phyloP scores from a whole-genome alignment of 2,329 filamentous ascomycete genomes.

The Kalmusia sp. region DNA sequence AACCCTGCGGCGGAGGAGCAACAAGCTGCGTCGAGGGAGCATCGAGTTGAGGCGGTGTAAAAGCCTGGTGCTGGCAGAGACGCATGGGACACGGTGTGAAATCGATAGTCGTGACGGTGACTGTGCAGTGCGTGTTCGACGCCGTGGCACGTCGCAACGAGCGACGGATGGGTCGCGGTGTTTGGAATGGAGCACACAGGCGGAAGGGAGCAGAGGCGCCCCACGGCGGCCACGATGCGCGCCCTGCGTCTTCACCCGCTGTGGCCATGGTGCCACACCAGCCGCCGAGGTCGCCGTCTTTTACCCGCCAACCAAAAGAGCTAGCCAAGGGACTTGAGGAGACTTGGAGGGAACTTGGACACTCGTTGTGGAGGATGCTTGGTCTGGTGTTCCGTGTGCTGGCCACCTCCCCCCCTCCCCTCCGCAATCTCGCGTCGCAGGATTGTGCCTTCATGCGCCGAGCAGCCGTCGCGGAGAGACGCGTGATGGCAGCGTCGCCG shows the following conservation, averaged over 20 bases:
- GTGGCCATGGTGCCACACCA: background rate
- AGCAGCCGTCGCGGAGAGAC: slow-evolving; percentile 2
- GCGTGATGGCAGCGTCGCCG: background rate
- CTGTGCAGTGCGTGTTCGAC: too few species aligned
- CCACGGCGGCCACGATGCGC: slow-evolving; percentile 4
- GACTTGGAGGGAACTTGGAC: too few species aligned
- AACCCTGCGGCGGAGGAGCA: background rate
- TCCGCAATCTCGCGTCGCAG: background rate
- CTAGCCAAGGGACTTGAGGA: background rate
- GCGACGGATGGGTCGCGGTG: background rate
- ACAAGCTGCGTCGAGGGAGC: background rate
- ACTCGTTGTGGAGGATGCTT: background rate
- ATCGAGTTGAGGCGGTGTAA: background rate
- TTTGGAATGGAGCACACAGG: too few species aligned
- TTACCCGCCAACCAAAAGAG: background rate
- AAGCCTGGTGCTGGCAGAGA: too few species aligned
- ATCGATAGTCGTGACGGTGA: too few species aligned
- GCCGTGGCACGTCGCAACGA: too few species aligned
- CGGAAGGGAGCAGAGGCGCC: too few species aligned
- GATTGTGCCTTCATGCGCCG: background rate
- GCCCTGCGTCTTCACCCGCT: slow-evolving; percentile 7
- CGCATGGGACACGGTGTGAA: too few species aligned
- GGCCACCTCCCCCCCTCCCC: background rate
- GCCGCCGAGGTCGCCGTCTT: background rate
- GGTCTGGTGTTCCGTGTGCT: background rate